Base-by-base conservation (phyloP, 164 flowering plant species). In the Chloranthus sessilifolius region DNA sequence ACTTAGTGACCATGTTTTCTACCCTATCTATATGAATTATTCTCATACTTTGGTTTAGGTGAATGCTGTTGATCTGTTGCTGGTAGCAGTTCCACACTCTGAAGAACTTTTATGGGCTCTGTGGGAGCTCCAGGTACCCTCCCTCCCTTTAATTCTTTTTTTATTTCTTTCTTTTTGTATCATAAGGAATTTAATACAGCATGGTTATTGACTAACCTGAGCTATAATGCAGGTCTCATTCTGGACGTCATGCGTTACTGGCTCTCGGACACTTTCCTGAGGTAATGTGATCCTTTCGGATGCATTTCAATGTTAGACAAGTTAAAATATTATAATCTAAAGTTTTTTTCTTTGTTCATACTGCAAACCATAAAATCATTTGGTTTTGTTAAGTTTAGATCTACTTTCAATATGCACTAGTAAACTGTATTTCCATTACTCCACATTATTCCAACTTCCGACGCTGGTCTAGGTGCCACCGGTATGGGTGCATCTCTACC, bases 211-310 rank as follows among this genome's bases (percentile, higher is more conserved):
- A 53, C 24, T 5, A 9, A 34, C 9, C 36, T 5, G 30, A 34
- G 35, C 4, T 31, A 29, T 62, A 34, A 50, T 59, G 68, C 81
- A 92, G 99, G 76, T 82, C 94, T 58, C 83, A 86, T 63, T 82
- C 84, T 74, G 99, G 99, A 35, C 89, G 95, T 28, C 85, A 84
- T 66, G 97, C 99, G 31, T 60, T 92, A 67, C 58, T 88, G 74
- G 74, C 80, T 67, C 48, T 92, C 17, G 81, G 72, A 28, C 74
- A 75, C 66, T 92, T 88, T 63, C 97, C 97, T 20, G 90, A 88
- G 97, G 99, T 92, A 62, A 19, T 51, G 16, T 20, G 31, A 30
- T 23, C n/a, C n/a, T n/a, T n/a, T n/a, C n/a, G n/a, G n/a, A n/a
- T n/a, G n/a, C n/a, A n/a, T n/a, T n/a, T n/a, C n/a, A n/a, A n/a